Conservation (phyloP, 179 eudicot genomes). For the Beta lomatogona region DNA sequence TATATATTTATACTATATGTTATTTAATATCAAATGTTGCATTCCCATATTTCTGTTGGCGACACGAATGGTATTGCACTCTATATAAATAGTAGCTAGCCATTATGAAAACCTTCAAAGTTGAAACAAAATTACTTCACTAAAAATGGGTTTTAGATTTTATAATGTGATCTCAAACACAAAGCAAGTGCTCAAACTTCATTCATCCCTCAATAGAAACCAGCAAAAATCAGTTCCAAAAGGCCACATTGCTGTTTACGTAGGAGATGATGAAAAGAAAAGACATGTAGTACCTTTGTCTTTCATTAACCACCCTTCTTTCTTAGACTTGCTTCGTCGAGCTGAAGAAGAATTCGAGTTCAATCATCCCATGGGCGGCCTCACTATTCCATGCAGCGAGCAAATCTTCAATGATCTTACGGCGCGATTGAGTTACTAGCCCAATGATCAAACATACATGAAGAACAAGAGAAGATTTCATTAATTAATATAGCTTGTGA, state of each 20-base stretch:
- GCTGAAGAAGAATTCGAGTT: constrained; percentile 49
- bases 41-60: neutral
- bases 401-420: constrained; percentile 32
- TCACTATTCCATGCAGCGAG: constrained; percentile 43
- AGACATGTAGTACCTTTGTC: constrained; percentile 36
- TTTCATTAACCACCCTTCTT: constrained; percentile 35
- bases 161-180: constrained; percentile 26
- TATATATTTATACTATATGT: too few relatives aligned
- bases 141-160: constrained; percentile 19
- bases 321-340: constrained; percentile 30
- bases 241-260: constrained; percentile 47
- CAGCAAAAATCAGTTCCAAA: constrained; percentile 39
- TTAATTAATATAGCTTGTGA: too few relatives aligned
- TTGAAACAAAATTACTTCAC: neutral
- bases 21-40: neutral
- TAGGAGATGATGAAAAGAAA: constrained; percentile 40
- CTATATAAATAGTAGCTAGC: neutral
- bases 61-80: neutral
- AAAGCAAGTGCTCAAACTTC: constrained; percentile 34
- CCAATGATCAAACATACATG: neutral
- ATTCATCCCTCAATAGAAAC: constrained; percentile 24
- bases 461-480: neutral
- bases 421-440: constrained; percentile 10
- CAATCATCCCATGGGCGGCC: constrained; percentile 45
- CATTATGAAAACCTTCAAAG: neutral